Evolutionary conservation across 352 stramenopile species (phyloP), one percentile per base, ranked within the genome.

Genomic region (Phytophthora cactorum): DNA sequence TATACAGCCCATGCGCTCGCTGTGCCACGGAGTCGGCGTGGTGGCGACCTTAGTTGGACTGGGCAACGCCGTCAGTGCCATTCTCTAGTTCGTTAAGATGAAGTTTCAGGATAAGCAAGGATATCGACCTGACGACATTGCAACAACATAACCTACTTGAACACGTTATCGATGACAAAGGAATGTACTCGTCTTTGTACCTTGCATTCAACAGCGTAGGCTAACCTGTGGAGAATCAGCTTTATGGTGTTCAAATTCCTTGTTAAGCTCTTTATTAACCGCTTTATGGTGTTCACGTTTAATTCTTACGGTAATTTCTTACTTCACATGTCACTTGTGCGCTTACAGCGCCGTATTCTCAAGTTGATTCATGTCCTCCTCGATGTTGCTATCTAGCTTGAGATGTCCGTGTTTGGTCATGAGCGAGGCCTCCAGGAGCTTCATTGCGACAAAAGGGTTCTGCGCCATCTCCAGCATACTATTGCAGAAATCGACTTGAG

Each of bases 331-430:
- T 22, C 22, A 45, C 1, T 10, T 27, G 9, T 14, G 34, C 22
- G 22, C 7, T 63, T 58, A 67, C 12, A 82, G 31, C 22, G 73
- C 66, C 5, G 60, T 70, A 43, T 85, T 82, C 36, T 76, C 55
- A 28, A 89, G 57, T 32, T 69, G 38, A 51, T 86, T 68, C 32
- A 54, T 66, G 52, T 86, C 75, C 43, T 89, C 80, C 43, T 73
- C 51, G 41, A 87, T 76, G 4, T 28, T 52, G 14, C 63, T 74
- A 32, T 85, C 72, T 22, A 88, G 8, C 53, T 80, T 75, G 49
- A 81, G 68, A 52, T 89, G 82, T 17, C 82, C 81, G 53, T 88
- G 72, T 51, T 87, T 89, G 50, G 81, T 87, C 77, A 86, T 79
- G 29, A 85, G 52, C 7, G 77, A 86, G 0, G 68, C 79, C 12